Base-by-base conservation (phyloP, 108 stramenopile genomes). In the Parietichytrium sp. region DNA sequence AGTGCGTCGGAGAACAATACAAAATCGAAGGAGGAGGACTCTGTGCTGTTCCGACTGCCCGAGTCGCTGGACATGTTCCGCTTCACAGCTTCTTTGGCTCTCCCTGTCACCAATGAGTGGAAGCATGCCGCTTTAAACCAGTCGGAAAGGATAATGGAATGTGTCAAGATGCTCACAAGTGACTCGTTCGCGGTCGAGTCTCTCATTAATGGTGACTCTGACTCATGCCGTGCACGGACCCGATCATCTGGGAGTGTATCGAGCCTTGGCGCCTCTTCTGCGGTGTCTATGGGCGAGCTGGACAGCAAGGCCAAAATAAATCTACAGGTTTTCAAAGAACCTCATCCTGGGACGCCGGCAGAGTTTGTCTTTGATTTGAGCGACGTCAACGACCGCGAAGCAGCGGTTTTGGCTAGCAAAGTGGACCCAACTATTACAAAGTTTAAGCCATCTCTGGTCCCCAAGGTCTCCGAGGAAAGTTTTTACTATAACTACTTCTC, bases 401-500 rank as follows among this genome's bases (percentile, higher is more conserved):
- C 61, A 6, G 61, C 61, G 15, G 3, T 72, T 10, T 25, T 33
- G 38, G 61, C 61, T n/a, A 42, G 45, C 23, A 45, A 33, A 0
- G 23, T 72, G 1, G 61, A 72, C 42, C 36, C 36, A 8, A 72
- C 61, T 7, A 33, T 72, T 20, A 72, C 61, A 31, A 72, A 72
- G 61, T 72, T 72, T 42, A 72, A 72, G 42, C 61, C 61, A 6
- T 25, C 45, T 23, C 61, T 72, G 23, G 61, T 72, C 38, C 61
- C 61, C 61, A 72, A 72, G 33, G 45, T 72, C 42, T 72, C 61
- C 42, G 61, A 72, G 61, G 18, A 33, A n/a, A 45, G 38, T 25
- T 72, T 72, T 72, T 72, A 72, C 42, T 45, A 72, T 3, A 72
- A 72, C 33, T 72, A 72, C 61, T 72, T 72, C 2, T 72, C 61